Conservation (phyloP, 2,329 filamentous ascomycete species). For the Thermomyces lanuginosus region DNA sequence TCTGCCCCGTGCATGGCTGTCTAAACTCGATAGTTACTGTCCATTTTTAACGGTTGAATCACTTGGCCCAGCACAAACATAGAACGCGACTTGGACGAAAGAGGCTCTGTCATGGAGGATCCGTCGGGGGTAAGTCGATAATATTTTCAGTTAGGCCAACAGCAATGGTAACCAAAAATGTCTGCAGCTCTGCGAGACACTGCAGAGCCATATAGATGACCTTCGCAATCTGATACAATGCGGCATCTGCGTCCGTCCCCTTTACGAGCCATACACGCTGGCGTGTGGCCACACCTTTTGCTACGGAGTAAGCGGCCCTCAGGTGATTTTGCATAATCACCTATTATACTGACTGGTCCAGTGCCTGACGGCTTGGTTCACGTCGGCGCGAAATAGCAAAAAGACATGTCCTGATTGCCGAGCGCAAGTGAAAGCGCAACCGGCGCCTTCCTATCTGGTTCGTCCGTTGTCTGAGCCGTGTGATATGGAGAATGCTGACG, state of each 20-base stretch:
- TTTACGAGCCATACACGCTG: conserved; percentile 55
- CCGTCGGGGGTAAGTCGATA: conserved; percentile 15
- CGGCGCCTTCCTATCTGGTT: conserved; percentile 49
- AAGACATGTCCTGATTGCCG: conserved; percentile 56
- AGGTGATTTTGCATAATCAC: neutral
- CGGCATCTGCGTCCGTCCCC: conserved; percentile 50
- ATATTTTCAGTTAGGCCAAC: neutral
- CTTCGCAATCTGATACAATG: conserved; percentile 47
- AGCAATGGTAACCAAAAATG: conserved; percentile 3
- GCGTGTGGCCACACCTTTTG: conserved; percentile 57
- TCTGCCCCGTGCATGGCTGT: no score
- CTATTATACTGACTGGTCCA: conserved; percentile 18
- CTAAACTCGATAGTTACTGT: no score
- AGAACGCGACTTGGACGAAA: conserved; percentile 1
- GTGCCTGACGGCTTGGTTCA: conserved; percentile 43
- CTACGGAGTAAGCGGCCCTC: conserved; percentile 38
- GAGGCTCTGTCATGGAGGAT: conserved; percentile 3
- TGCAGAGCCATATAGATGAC: conserved; percentile 42
- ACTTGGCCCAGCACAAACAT: no score
- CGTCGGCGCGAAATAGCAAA: conserved; percentile 36
- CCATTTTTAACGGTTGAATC: no score
- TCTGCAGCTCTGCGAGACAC: conserved; percentile 23
- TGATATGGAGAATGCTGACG: no score
- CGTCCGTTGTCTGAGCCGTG: conserved; percentile 10
- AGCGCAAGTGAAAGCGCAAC: conserved; percentile 39